phyloP scores from a whole-genome alignment of 2,329 filamentous ascomycete genomes.

The Mollisiaceae sp. region DNA sequence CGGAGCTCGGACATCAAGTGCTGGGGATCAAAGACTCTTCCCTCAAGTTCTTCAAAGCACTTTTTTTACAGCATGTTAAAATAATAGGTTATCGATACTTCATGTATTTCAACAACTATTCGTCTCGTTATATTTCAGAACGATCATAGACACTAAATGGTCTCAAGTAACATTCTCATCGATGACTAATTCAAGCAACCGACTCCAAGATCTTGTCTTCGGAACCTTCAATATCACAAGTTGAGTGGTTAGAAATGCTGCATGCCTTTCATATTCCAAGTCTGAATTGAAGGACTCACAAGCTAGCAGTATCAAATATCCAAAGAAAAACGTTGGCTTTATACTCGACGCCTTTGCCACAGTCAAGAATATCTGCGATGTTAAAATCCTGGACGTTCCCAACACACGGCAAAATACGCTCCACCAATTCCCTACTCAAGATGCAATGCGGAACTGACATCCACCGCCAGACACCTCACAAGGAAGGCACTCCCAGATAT shows the following conservation, averaged over 20 bases:
- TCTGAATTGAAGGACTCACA: constrained; percentile 38
- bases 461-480: constrained; percentile 39
- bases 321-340: background rate
- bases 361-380: constrained; percentile 44
- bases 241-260: constrained; percentile 40
- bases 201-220: constrained; percentile 37
- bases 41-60: background rate
- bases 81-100: background rate
- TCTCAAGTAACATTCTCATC: background rate
- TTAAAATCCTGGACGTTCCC: constrained; percentile 48
- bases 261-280: constrained; percentile 39
- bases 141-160: background rate
- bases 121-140: background rate
- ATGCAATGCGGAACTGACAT: background rate
- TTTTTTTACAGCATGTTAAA: background rate
- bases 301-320: constrained; percentile 28
- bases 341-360: constrained; percentile 44
- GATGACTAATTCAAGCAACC: background rate
- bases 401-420: constrained; percentile 48
- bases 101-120: background rate
- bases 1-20: background rate
- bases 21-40: background rate
- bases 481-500: constrained; percentile 48
- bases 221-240: constrained; percentile 43
- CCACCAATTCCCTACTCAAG: constrained; percentile 20